Conservation (phyloP, 148 eudicot species). For the Rhododendron mucronatum region DNA sequence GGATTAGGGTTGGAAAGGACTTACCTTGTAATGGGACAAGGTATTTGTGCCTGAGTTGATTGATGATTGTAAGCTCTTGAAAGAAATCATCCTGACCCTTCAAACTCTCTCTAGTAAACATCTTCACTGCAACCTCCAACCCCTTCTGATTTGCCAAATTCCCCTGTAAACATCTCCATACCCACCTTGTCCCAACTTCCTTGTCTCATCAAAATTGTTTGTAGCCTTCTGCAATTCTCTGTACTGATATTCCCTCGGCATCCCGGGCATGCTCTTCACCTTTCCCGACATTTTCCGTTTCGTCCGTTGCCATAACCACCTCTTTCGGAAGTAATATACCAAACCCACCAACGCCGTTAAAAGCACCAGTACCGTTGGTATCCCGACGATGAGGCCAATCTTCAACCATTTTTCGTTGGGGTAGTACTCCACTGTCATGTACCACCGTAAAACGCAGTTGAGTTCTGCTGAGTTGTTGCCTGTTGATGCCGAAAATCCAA, state of each 20-base stretch:
- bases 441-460: conserved; percentile 75
- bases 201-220: conserved; percentile 53
- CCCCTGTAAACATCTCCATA: conserved; percentile 77
- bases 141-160: conserved; percentile 27
- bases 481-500: conserved; percentile 82
- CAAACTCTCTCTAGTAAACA: conserved; percentile 64
- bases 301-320: not conserved
- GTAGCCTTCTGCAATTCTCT: conserved; percentile 76
- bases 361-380: conserved; percentile 15
- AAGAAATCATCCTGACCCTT: conserved; percentile 87
- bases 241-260: conserved; percentile 55
- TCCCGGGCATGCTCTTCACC: conserved; percentile 63
- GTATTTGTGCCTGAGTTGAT: conserved; percentile 73
- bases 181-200: conserved; percentile 75
- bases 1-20: not conserved
- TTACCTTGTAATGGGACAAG: conserved; percentile 79
- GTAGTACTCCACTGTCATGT: conserved; percentile 52
- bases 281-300: conserved; percentile 47
- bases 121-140: conserved; percentile 71
- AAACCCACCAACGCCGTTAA: conserved; percentile 14
- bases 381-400: conserved; percentile 15
- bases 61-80: conserved; percentile 83
- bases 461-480: conserved; percentile 37
- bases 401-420: not conserved
- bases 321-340: conserved; percentile 17